These are phyloP conservation scores for Cerrena zonata DNA, from an alignment of 1,284 basidiomycete genomes.

Conservation along the genomic window DNA sequence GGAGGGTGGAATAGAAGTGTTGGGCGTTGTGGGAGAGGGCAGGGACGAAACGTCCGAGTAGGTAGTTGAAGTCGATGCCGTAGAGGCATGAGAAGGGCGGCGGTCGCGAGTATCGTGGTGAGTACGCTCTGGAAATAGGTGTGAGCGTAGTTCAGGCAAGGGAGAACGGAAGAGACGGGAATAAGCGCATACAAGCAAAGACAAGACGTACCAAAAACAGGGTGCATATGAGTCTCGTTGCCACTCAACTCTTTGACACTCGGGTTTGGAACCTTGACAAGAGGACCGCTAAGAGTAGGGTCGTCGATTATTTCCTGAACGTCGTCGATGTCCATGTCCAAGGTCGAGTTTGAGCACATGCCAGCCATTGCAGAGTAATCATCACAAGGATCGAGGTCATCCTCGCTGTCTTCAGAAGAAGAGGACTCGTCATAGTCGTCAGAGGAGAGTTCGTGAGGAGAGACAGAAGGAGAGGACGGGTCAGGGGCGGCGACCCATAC, in stretches of 20 bases:
- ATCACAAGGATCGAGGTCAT: slow-evolving; percentile 24
- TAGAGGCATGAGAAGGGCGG: slow-evolving; percentile 20
- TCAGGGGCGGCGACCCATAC: slow-evolving; percentile 53
- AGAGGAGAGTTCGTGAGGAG: slow-evolving; percentile 10
- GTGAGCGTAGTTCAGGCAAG: neutral
- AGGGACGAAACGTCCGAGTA: slow-evolving; percentile 16
- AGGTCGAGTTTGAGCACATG: slow-evolving; percentile 22
- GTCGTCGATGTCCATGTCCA: slow-evolving; percentile 27
- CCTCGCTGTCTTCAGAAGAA: slow-evolving; percentile 28
- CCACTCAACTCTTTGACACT: slow-evolving; percentile 10
- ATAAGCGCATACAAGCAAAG: slow-evolving; percentile 1
- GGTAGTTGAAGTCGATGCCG: slow-evolving; percentile 1
- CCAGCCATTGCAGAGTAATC: neutral
- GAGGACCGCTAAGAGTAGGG: slow-evolving; percentile 7
- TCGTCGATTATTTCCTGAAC: slow-evolving; percentile 23
- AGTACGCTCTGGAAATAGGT: neutral
- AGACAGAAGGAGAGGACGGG: neutral
- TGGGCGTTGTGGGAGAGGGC: slow-evolving; percentile 21
- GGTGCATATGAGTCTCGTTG: slow-evolving; percentile 50
- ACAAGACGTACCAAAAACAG: slow-evolving; percentile 26
- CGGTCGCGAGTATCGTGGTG: slow-evolving; percentile 10
- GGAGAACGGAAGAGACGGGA: neutral
- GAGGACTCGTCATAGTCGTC: slow-evolving; percentile 32
- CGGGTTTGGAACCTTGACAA: slow-evolving; percentile 12
- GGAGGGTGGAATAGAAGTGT: slow-evolving; percentile 19